These are phyloP conservation scores for Micromonas pusilla DNA, from an alignment of 139 green algal species.

Conservation along the genomic window DNA sequence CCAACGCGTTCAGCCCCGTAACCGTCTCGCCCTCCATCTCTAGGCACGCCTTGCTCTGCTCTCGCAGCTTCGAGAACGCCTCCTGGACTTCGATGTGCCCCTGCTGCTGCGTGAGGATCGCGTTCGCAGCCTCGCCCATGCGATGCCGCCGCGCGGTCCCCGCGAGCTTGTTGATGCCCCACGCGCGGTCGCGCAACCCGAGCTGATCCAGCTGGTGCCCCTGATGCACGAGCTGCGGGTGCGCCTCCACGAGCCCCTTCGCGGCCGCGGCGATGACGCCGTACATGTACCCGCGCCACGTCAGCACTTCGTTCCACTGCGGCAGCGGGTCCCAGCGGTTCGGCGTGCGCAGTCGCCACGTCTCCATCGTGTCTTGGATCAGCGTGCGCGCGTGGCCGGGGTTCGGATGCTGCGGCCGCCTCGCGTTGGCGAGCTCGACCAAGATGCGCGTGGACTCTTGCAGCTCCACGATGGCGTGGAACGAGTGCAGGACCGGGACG, in stretches of 20 bases:
- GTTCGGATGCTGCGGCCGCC: neutral
- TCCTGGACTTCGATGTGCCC: constrained; percentile 94
- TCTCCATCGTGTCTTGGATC: constrained; percentile 83
- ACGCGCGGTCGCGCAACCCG: constrained; percentile 78
- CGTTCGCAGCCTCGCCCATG: constrained; percentile 38
- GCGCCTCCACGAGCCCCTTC: constrained; percentile 40
- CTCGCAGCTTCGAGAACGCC: constrained; percentile 93
- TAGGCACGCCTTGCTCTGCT: constrained; percentile 69
- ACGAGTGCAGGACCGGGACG: constrained; percentile 61
- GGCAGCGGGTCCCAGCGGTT: constrained; percentile 89
- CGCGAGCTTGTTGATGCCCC: constrained; percentile 87
- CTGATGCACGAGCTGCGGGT: constrained; percentile 31
- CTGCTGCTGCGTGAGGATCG: constrained; percentile 87
- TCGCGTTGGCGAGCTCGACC: constrained; percentile 48
- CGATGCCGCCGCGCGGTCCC: constrained; percentile 67
- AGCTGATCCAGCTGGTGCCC: constrained; percentile 61
- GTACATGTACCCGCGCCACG: constrained; percentile 96
- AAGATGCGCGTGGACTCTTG: constrained; percentile 72
- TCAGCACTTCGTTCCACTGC: constrained; percentile 84
- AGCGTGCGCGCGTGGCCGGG: constrained; percentile 26
- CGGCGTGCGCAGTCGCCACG: constrained; percentile 79
- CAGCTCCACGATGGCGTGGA: constrained; percentile 87
- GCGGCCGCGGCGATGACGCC: constrained; percentile 88
- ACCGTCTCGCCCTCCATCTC: constrained; percentile 48
- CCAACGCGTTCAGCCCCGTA: constrained; percentile 82